phyloP scores from a whole-genome alignment of 805 yeast species.

The Ogataea minuta region DNA sequence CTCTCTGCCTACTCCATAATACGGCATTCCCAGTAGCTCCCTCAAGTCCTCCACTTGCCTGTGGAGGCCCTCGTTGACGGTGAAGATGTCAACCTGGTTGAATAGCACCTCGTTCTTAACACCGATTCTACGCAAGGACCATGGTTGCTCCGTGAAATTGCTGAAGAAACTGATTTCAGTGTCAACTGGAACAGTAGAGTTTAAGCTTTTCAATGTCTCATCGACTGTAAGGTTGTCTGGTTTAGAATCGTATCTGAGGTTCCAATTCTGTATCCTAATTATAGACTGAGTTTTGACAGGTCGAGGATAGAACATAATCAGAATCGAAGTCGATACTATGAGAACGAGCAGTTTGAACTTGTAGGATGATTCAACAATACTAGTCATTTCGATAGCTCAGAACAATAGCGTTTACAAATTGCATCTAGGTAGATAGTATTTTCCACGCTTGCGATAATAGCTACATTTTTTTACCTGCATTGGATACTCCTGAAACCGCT shows the following conservation, averaged over 20 bases:
- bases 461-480: too few species aligned
- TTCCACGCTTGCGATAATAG: too few species aligned
- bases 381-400: too few species aligned
- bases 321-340: neutral
- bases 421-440: too few species aligned
- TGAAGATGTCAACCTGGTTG: slow-evolving; percentile 35
- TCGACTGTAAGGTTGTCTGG: slow-evolving; percentile 22
- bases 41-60: slow-evolving; percentile 47
- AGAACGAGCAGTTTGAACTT: neutral
- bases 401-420: too few species aligned
- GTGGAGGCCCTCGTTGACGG: slow-evolving; percentile 48
- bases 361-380: too few species aligned
- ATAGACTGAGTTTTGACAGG: neutral
- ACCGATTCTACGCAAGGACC: slow-evolving; percentile 37
- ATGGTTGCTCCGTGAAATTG: slow-evolving; percentile 31
- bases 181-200: slow-evolving; percentile 24
- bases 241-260: slow-evolving; percentile 29
- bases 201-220: slow-evolving; percentile 22
- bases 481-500: too few species aligned
- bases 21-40: slow-evolving; percentile 32
- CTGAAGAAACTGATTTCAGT: slow-evolving; percentile 25
- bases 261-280: slow-evolving; percentile 29
- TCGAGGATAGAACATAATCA: neutral
- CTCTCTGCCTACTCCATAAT: slow-evolving; percentile 52
- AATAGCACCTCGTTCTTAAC: slow-evolving; percentile 36